These are phyloP conservation scores for Colletotrichum chlorophyti DNA, from an alignment of 2,329 filamentous ascomycete species.

Conservation along the genomic window DNA sequence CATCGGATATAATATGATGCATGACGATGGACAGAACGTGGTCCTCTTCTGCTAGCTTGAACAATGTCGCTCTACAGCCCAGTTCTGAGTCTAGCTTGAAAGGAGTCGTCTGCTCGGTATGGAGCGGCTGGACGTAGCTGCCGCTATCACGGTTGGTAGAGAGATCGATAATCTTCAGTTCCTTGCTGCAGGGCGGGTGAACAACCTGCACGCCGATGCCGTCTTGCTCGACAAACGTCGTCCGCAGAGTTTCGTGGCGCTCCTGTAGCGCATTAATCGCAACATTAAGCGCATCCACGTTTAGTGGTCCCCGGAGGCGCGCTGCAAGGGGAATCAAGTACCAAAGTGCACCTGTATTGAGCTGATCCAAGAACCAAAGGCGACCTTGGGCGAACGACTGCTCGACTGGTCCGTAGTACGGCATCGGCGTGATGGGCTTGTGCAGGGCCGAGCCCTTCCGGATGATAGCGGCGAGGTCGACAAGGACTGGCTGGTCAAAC, in stretches of 20 bases:
- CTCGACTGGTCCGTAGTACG: not conserved
- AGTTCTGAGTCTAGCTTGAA: conserved; percentile 33
- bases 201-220: conserved; percentile 12
- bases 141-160: not conserved
- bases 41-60: conserved; percentile 21
- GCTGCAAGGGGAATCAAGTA: not conserved
- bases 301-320: not conserved
- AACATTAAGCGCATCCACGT: not conserved
- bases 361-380: not conserved
- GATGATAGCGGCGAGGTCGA: not conserved
- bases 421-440: not conserved
- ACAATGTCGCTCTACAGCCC: conserved; percentile 31
- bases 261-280: not conserved
- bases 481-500: conserved; percentile 15
- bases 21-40: conserved; percentile 36
- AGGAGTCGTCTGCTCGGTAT: conserved; percentile 30
- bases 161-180: not conserved
- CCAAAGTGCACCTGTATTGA: not conserved
- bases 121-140: not conserved
- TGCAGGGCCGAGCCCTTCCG: not conserved
- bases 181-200: not conserved
- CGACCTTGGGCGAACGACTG: conserved; percentile 1
- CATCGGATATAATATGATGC: conserved; percentile 38
- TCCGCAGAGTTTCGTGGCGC: not conserved
- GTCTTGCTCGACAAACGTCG: not conserved